These are phyloP conservation scores for Drechslera avenae DNA, from an alignment of 2,329 filamentous ascomycete species.

Conservation along the genomic window DNA sequence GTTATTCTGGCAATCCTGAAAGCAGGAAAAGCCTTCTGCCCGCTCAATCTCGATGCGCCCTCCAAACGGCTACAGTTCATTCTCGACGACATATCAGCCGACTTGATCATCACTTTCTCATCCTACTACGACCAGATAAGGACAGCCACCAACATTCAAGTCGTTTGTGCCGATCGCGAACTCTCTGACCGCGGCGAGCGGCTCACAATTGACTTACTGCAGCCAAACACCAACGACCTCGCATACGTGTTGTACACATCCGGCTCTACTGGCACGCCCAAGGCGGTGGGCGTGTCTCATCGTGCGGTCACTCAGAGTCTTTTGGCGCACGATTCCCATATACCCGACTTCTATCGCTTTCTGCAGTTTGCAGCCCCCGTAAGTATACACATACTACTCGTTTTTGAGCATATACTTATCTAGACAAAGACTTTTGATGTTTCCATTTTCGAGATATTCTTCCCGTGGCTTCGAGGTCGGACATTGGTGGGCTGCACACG, in stretches of 20 bases:
- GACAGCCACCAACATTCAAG: slow-evolving; percentile 39
- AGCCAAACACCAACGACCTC: slow-evolving; percentile 50
- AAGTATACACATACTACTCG: neutral
- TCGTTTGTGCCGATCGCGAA: slow-evolving; percentile 53
- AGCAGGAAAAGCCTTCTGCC: slow-evolving; percentile 83
- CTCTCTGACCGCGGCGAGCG: slow-evolving; percentile 33
- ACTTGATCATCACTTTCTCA: slow-evolving; percentile 68
- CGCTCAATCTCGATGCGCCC: slow-evolving; percentile 78
- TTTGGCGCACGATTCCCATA: slow-evolving; percentile 77
- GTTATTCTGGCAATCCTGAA: slow-evolving; percentile 78
- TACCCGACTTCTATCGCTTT: slow-evolving; percentile 78
- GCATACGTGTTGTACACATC: slow-evolving; percentile 96
- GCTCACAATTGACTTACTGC: neutral
- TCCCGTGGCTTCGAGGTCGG: slow-evolving; percentile 73
- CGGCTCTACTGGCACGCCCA: slow-evolving; percentile 85
- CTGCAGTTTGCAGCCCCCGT: slow-evolving; percentile 84
- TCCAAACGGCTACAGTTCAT: slow-evolving; percentile 80
- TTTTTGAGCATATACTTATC: slow-evolving; percentile 4
- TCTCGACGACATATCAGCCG: slow-evolving; percentile 73
- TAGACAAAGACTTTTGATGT: slow-evolving; percentile 76
- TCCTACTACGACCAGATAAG: slow-evolving; percentile 52
- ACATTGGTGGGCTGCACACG: slow-evolving; percentile 77
- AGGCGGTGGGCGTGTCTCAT: slow-evolving; percentile 85
- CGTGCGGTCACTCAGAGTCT: slow-evolving; percentile 79
- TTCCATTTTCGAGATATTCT: slow-evolving; percentile 94